Percentiles rank a stretch among this genome's conserved stretches.
Evolutionary conservation across 805 yeast genomes (phyloP).

Genomic region (Kazachstania africana): DNA sequence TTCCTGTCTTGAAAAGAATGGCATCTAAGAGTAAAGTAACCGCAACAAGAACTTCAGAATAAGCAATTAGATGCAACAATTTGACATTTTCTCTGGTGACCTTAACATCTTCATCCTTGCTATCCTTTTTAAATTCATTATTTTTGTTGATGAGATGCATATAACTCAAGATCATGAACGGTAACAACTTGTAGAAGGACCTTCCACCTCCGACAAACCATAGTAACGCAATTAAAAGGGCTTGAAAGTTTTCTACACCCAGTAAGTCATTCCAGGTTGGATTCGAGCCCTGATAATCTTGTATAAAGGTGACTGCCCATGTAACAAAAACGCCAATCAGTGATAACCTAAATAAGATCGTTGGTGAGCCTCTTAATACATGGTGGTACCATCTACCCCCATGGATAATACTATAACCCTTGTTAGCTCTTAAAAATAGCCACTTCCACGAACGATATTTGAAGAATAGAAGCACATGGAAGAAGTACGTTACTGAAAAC

Average conservation of each 20-base stretch:
- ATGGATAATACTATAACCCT: conserved; percentile 8
- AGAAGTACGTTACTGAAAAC: conserved; percentile 18
- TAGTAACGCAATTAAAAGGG: conserved; percentile 37
- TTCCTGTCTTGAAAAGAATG: conserved; percentile 43
- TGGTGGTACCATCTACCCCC: conserved; percentile 16
- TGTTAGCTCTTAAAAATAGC: conserved; percentile 19
- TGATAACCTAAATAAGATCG: conserved; percentile 42
- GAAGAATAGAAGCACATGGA: conserved; percentile 17
- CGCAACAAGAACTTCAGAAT: conserved; percentile 47
- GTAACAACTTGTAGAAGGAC: conserved; percentile 53
- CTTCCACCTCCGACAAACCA: conserved; percentile 60
- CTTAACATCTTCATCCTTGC: conserved; percentile 5
- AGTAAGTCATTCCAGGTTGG: conserved; percentile 56
- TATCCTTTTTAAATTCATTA: conserved; percentile 9
- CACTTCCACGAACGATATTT: conserved; percentile 26
- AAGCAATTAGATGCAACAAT: conserved; percentile 34
- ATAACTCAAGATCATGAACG: conserved; percentile 44
- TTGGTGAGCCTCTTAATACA: conserved; percentile 30
- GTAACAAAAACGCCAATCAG: conserved; percentile 46
- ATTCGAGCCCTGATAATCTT: conserved; percentile 45
- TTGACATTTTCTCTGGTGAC: conserved; percentile 10
- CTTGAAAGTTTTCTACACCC: conserved; percentile 70
- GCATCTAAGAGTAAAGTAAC: conserved; percentile 48
- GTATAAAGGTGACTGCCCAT: conserved; percentile 40
- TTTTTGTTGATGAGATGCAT: conserved; percentile 38